Base-by-base conservation (phyloP, 2,329 filamentous ascomycete species). In the Sphaerostilbella broomeana region DNA sequence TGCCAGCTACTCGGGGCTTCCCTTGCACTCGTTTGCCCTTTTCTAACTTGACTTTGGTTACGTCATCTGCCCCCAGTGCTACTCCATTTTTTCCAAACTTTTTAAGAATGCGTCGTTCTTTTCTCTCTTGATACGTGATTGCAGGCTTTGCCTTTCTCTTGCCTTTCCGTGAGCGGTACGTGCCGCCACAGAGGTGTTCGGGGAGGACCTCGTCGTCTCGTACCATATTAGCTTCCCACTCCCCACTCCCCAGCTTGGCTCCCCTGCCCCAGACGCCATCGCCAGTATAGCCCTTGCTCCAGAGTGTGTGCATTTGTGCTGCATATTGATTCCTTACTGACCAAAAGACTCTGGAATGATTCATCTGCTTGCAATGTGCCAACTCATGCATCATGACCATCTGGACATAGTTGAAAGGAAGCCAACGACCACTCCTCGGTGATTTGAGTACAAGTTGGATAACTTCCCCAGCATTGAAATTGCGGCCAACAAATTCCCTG, bases 311-410 rank as follows among this genome's bases (percentile, higher is more conserved):
- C 75, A 94, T 79, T 40, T 86, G 74, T 7, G 69, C 70, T 2
- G 84, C 81, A 54, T 84, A 92, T 28, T 68, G 63, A 58, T 92
- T 84, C 32, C 86, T 70, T 13, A 89, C 81, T 8, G 75, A 73
- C 86, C 87, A 94, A 54, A 94, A 94, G 3, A 76, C 78, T 40
- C 76, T 73, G 2, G 79, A 83, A 57, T 94, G 87, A 58, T 94
- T 94, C 88, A 94, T 94, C 57, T 94, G 82, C 59, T 86, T 84
- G 69, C 84, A 89, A 59, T 94, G 86, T 3, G 86, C 86, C 20
- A 94, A 68, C 67, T 92, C 86, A 58, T 94, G 87, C 77, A 94
- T 89, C 87, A 94, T 94, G 49, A 94, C 86, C 84, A 92, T 90
- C 61, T 92, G 85, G 12, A 94, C 84, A 54, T 88, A 87, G 45